Conservation (phyloP, 768 basidiomycete species). For the Clitopilus hobsonii region DNA sequence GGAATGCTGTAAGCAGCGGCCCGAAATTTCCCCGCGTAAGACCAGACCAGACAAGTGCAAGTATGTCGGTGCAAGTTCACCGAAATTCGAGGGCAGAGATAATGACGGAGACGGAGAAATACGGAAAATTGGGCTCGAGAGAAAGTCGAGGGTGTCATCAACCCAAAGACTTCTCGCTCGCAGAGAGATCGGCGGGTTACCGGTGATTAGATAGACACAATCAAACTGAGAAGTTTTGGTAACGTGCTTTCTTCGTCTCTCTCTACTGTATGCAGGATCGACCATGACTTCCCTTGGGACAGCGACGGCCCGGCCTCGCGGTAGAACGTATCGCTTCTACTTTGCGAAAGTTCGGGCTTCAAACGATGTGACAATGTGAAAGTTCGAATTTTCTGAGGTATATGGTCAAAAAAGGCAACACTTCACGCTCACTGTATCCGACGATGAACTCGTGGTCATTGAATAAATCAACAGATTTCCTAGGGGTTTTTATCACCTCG, state of each 20-base stretch:
- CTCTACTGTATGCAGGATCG: not conserved
- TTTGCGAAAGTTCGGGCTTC: too few species aligned
- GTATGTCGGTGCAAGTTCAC: too few species aligned
- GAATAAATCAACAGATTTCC: not conserved
- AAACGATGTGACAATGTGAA: too few species aligned
- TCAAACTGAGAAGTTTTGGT: not conserved
- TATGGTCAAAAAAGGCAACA: not conserved
- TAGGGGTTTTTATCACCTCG: not conserved
- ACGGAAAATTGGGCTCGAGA: too few species aligned
- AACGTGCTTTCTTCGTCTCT: not conserved
- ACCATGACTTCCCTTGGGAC: too few species aligned
- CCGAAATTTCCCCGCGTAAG: not conserved
- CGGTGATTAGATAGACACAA: not conserved
- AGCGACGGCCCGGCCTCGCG: too few species aligned
- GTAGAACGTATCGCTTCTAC: too few species aligned
- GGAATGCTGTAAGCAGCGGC: not conserved
- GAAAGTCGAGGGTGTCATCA: too few species aligned
- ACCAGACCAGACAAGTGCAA: too few species aligned
- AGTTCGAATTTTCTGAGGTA: not conserved
- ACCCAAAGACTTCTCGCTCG: too few species aligned
- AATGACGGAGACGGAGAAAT: too few species aligned
- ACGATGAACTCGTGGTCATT: not conserved
- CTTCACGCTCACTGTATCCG: not conserved
- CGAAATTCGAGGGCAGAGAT: not conserved
- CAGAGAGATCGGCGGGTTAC: not conserved